Evolutionary conservation across 2,329 filamentous ascomycete genomes (phyloP).

Genomic region (Hypoxylon rubiginosum): DNA sequence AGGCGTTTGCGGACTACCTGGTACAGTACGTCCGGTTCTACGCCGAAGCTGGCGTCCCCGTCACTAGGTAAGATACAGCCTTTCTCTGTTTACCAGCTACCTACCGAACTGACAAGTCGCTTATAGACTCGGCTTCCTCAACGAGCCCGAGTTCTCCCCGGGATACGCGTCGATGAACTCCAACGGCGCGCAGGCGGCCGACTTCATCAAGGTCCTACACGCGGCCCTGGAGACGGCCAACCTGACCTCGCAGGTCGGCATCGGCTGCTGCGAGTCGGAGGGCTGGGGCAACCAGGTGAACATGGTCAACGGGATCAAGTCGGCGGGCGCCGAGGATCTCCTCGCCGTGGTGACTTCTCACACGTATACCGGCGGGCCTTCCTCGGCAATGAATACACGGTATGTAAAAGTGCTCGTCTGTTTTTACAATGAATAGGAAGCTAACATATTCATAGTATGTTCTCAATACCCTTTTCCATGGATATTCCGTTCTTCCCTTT

Average conservation of each 20-base stretch:
- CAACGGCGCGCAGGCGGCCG: slow-evolving; percentile 46
- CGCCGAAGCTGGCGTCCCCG: slow-evolving; percentile 52
- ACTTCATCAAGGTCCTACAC: slow-evolving; percentile 48
- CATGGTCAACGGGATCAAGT: slow-evolving; percentile 55
- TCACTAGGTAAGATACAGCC: slow-evolving; percentile 41
- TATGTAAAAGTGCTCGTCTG: slow-evolving; percentile 6
- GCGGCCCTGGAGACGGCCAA: slow-evolving; percentile 43
- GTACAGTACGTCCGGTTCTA: slow-evolving; percentile 59
- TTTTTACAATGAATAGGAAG: neutral
- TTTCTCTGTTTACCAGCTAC: neutral
- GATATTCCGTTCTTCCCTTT: neutral
- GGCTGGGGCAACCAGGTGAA: slow-evolving; percentile 56
- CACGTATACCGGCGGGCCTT: slow-evolving; percentile 56
- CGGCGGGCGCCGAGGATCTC: slow-evolving; percentile 50
- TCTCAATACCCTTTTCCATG: neutral
- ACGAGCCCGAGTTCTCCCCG: slow-evolving; percentile 48
- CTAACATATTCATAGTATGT: slow-evolving; percentile 30
- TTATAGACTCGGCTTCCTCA: slow-evolving; percentile 46
- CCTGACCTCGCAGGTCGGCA: slow-evolving; percentile 46
- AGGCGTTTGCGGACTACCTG: slow-evolving; percentile 60
- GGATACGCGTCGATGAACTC: slow-evolving; percentile 47
- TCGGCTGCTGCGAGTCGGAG: slow-evolving; percentile 51
- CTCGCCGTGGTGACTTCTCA: slow-evolving; percentile 57
- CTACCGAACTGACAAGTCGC: neutral
- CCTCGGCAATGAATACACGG: slow-evolving; percentile 50